phyloP scores from a whole-genome alignment of 352 stramenopile species.

The Plasmopara viticola region DNA sequence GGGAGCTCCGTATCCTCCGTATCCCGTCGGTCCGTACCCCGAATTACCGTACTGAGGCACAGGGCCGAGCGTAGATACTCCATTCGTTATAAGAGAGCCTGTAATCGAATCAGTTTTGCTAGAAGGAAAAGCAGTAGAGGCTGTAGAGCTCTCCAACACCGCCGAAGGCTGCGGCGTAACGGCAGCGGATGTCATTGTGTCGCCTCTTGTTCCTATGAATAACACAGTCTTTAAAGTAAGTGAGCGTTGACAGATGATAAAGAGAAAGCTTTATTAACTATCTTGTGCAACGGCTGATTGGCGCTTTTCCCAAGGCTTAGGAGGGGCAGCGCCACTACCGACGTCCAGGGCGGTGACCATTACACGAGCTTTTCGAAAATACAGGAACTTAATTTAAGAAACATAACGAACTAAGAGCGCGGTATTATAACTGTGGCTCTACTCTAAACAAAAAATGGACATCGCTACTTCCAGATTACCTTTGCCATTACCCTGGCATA shows the following conservation, averaged over 20 bases:
- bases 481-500: too few relatives aligned
- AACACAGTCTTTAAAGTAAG: slow-evolving; percentile 5
- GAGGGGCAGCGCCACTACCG: slow-evolving; percentile 12
- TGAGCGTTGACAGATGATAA: background rate
- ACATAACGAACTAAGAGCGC: too few relatives aligned
- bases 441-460: too few relatives aligned
- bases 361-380: too few relatives aligned
- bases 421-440: too few relatives aligned
- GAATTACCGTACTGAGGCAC: slow-evolving; percentile 14
- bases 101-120: slow-evolving; percentile 5
- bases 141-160: slow-evolving; percentile 3
- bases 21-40: slow-evolving; percentile 16
- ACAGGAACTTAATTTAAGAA: too few relatives aligned
- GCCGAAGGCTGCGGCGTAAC: slow-evolving; percentile 17
- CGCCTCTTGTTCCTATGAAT: slow-evolving; percentile 5
- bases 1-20: slow-evolving; percentile 18
- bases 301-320: slow-evolving; percentile 53
- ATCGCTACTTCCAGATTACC: too few relatives aligned
- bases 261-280: slow-evolving; percentile 8
- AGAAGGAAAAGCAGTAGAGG: slow-evolving; percentile 4
- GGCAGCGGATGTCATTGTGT: slow-evolving; percentile 11
- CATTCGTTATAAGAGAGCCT: slow-evolving; percentile 6
- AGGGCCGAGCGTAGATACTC: slow-evolving; percentile 8
- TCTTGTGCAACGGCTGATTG: slow-evolving; percentile 16
- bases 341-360: slow-evolving; percentile 30